Base-by-base conservation (phyloP, 148 eudicot species). In the Polygonum aviculare region DNA sequence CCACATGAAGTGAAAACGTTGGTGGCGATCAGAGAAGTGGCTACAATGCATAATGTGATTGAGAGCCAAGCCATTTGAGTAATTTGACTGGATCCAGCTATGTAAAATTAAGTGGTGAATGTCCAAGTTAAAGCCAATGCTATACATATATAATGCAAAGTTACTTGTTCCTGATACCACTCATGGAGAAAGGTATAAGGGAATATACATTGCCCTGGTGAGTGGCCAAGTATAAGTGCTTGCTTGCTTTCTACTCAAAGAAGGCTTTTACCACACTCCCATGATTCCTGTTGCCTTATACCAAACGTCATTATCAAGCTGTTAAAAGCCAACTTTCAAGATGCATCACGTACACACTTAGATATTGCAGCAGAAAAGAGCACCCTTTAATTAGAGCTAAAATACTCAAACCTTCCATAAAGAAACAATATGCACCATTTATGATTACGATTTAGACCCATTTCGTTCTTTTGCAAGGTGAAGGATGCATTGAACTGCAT, bases 1-100 rank as follows among this genome's bases (percentile, higher is more conserved):
- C 74, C 74, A 45, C 14, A 71, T 18, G 74, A 11, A 71, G 74
- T 71, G 74, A 71, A 39, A 35, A 35, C 38, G 72, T 69, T 36
- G 50, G 45, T 48, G 47, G 74, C 15, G 84, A 26, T 26, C 31
- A 74, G 63, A 21, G 6, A 57, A 19, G 63, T 57, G 63, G 67
- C 67, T 60, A 63, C 11, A 63, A 63, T 31, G 70, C 70, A 63
- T 33, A 63, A 26, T 63, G 70, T 35, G 31, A 63, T 33, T 4
- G 70, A 31, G 41, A 63, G 40, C 40, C 40, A 14, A 12, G 67
- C 70, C 39, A 35, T 31, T 33, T 7, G 39, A 3, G 22, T 55
- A 55, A 55, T 19, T 55, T 22, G 11, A 11, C 39, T 7, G 65
- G n/a, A 22, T 59, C 22, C 33, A 22, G 22, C 33, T 12, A 57